Conservation (phyloP, 208 protist genomes). For the Trypanosoma avium region DNA sequence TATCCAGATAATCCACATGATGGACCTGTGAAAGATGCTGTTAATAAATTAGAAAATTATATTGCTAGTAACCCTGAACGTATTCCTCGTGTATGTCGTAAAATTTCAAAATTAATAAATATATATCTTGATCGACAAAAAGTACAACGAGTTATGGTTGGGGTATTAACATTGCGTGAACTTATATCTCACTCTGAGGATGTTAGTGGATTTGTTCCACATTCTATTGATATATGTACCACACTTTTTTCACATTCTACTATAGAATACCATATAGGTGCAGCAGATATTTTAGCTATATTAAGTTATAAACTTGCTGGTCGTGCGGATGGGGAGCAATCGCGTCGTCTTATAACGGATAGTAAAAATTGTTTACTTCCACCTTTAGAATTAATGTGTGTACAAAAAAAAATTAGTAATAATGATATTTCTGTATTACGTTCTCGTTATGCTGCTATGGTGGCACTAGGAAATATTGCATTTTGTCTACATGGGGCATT, state of each 20-base stretch:
- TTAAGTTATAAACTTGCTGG: conserved; percentile 57
- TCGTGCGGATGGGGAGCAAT: conserved; percentile 43
- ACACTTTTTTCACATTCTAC: conserved; percentile 42
- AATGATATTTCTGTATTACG: conserved; percentile 33
- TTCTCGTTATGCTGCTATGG: conserved; percentile 55
- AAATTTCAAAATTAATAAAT: conserved; percentile 67
- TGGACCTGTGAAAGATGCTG: conserved; percentile 54
- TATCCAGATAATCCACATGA: conserved; percentile 50
- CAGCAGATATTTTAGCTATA: conserved; percentile 59
- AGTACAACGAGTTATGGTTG: conserved; percentile 61
- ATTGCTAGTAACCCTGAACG: conserved; percentile 78
- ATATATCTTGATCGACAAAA: conserved; percentile 37
- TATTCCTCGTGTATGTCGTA: conserved; percentile 81
- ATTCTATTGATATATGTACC: conserved; percentile 59
- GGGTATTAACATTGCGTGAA: conserved; percentile 52
- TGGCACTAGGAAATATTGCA: conserved; percentile 56
- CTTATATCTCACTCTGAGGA: conserved; percentile 51
- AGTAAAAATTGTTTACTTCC: conserved; percentile 57
- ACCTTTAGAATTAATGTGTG: conserved; percentile 62
- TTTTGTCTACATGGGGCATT: conserved; percentile 51
- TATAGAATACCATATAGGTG: conserved; percentile 54
- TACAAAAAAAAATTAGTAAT: conserved; percentile 21
- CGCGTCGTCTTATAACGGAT: conserved; percentile 62
- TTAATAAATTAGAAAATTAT: conserved; percentile 73
- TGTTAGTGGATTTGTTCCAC: conserved; percentile 75